Evolutionary conservation across 1,284 basidiomycete species (phyloP).

Genomic region (Trichosporon sp.): DNA sequence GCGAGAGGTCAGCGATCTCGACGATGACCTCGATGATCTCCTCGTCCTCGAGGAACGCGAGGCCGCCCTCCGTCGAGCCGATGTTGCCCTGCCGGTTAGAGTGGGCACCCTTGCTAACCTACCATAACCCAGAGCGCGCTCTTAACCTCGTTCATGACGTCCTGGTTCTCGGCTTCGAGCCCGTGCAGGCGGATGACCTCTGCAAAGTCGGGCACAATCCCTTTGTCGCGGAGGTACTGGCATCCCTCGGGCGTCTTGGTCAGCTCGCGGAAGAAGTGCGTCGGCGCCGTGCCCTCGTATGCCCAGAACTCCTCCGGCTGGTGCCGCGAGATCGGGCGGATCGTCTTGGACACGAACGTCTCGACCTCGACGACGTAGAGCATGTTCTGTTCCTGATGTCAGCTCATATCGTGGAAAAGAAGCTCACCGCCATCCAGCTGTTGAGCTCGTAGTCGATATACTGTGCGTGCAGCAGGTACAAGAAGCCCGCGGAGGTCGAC

Average conservation of each 20-base stretch:
- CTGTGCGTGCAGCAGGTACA: slow-evolving; percentile 81
- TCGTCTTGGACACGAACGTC: slow-evolving; percentile 45
- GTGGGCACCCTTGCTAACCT: slow-evolving; percentile 42
- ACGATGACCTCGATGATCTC: slow-evolving; percentile 85
- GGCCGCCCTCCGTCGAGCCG: slow-evolving; percentile 79
- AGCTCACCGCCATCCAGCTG: slow-evolving; percentile 81
- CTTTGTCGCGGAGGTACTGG: slow-evolving; percentile 79
- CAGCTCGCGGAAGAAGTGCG: slow-evolving; percentile 97
- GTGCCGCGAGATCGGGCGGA: slow-evolving; percentile 40
- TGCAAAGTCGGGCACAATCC: slow-evolving; percentile 86
- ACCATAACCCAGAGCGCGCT: slow-evolving; percentile 96
- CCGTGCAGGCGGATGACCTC: slow-evolving; percentile 85
- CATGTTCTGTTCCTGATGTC: slow-evolving; percentile 43
- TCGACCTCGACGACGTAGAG: slow-evolving; percentile 49
- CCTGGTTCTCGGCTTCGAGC: slow-evolving; percentile 73
- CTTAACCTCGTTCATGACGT: slow-evolving; percentile 82
- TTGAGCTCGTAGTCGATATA: slow-evolving; percentile 96
- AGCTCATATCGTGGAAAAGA: neutral
- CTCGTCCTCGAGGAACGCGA: slow-evolving; percentile 92
- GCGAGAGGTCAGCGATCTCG: slow-evolving; percentile 83
- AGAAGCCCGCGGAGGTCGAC: slow-evolving; percentile 87
- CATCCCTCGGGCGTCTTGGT: slow-evolving; percentile 93
- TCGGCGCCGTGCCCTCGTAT: slow-evolving; percentile 84
- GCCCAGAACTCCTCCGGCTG: slow-evolving; percentile 48
- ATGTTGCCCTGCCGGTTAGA: slow-evolving; percentile 73